phyloP scores from a whole-genome alignment of 306 rosid genomes.

The Pachyrhizus erosus region DNA sequence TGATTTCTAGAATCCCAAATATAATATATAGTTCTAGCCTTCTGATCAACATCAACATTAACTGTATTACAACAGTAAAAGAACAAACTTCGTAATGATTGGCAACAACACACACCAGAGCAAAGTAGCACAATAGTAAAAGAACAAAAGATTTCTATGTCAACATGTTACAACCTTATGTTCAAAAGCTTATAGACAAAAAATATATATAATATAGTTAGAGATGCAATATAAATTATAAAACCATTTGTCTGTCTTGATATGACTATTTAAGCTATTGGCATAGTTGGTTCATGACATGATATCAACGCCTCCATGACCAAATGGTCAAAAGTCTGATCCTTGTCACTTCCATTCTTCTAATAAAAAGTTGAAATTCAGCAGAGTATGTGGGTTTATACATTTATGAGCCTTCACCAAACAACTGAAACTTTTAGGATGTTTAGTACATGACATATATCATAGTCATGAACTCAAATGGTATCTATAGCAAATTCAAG shows the following conservation, averaged over 20 bases:
- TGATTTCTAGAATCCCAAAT: background rate
- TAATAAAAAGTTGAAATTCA: background rate
- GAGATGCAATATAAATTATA: background rate
- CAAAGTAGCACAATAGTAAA: slow-evolving; percentile 11
- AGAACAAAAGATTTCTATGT: background rate
- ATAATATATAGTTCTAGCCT: slow-evolving; percentile 1
- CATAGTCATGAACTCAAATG: background rate
- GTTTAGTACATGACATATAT: background rate
- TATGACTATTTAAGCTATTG: background rate
- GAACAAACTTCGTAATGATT: background rate
- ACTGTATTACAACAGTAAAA: background rate
- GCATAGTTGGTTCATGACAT: background rate
- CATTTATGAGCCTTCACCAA: background rate
- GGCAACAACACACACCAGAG: background rate
- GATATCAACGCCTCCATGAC: background rate
- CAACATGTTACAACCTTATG: background rate
- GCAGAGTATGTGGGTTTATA: background rate
- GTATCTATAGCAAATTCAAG: background rate
- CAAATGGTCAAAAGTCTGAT: background rate
- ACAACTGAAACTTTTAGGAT: background rate
- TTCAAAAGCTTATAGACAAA: background rate
- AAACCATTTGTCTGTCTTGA: background rate
- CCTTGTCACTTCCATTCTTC: background rate
- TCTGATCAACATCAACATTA: slow-evolving; percentile 13
- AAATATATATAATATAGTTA: background rate